phyloP scores from a whole-genome alignment of 2,329 filamentous ascomycete species.

The Ceratocystis lukuohia region DNA sequence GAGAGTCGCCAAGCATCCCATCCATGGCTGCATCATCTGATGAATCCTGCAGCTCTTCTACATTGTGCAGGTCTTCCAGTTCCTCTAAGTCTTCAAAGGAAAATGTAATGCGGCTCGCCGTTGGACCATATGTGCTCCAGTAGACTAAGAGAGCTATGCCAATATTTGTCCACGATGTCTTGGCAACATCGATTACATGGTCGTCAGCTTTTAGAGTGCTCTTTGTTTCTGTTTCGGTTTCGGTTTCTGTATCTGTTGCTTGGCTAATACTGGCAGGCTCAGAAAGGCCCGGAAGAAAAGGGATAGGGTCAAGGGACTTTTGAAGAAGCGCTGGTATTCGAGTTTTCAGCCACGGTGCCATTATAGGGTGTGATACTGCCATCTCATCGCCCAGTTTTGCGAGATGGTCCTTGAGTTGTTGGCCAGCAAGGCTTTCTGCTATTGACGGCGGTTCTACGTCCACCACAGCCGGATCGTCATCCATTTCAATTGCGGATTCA shows the following conservation, averaged over 20 bases:
- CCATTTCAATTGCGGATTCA: conserved; percentile 52
- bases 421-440: conserved; percentile 49
- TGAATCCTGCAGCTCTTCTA: conserved; percentile 12
- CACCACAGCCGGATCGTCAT: conserved; percentile 49
- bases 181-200: conserved; percentile 16
- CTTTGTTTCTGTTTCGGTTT: neutral
- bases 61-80: neutral
- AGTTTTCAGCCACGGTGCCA: conserved; percentile 42
- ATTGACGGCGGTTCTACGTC: conserved; percentile 51
- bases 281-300: conserved; percentile 45
- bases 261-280: neutral
- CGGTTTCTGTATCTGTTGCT: no score
- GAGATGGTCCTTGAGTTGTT: conserved; percentile 45
- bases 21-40: neutral
- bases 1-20: no score
- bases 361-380: conserved; percentile 45
- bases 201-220: neutral
- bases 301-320: conserved; percentile 46
- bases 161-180: conserved; percentile 27
- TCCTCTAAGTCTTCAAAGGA: conserved; percentile 11
- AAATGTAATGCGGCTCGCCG: conserved; percentile 14
- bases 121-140: conserved; percentile 15
- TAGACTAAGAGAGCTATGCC: conserved; percentile 27
- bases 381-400: conserved; percentile 41
- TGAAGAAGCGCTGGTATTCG: conserved; percentile 38